These are phyloP conservation scores for Leccinum fallax DNA, from an alignment of 1,284 basidiomycete genomes.

Conservation along the genomic window DNA sequence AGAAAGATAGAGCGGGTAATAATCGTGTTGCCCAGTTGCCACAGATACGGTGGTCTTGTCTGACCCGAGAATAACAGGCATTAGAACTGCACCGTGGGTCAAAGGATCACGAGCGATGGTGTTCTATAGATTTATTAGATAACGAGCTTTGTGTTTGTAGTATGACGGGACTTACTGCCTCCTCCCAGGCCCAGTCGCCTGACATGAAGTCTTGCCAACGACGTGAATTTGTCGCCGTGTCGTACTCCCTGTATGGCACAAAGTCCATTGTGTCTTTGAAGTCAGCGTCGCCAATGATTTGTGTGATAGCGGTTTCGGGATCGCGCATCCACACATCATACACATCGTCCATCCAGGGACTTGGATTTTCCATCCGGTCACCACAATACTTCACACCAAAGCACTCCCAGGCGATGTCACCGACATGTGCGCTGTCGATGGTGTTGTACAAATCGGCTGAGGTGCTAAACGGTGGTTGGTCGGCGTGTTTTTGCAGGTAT, in stretches of 20 bases:
- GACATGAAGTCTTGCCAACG: slow-evolving; percentile 10
- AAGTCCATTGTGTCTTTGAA: neutral
- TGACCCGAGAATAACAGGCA: neutral
- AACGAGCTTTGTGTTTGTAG: neutral
- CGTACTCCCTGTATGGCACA: neutral
- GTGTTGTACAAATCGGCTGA: neutral
- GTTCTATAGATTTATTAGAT: neutral
- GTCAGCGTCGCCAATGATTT: neutral
- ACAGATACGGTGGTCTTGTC: slow-evolving; percentile 8
- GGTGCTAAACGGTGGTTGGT: neutral
- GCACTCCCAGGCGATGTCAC: neutral
- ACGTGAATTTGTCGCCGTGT: neutral
- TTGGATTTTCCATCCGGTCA: neutral
- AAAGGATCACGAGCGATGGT: neutral
- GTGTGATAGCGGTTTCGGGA: neutral
- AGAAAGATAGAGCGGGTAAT: slow-evolving; percentile 4
- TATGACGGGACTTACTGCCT: neutral
- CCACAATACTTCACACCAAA: neutral
- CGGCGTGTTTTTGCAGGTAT: neutral
- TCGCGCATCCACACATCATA: neutral
- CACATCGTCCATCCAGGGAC: neutral
- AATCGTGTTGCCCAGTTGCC: neutral
- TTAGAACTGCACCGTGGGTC: accelerated
- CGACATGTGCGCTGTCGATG: neutral
- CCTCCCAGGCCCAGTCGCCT: slow-evolving; percentile 4